phyloP scores from a whole-genome alignment of 305 asterid genomes.

The Caryopteris hybrid region DNA sequence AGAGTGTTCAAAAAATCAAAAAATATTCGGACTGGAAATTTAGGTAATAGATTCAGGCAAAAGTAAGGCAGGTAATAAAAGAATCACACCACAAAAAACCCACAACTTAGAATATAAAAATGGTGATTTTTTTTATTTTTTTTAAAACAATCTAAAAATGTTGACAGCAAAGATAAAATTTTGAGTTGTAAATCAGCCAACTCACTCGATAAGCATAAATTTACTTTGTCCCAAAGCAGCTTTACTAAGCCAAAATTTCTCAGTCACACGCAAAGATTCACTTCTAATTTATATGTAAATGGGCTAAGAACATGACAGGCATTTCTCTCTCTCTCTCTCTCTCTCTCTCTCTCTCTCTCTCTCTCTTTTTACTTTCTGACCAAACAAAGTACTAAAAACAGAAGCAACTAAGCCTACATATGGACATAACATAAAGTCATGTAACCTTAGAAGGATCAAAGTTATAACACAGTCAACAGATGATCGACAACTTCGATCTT shows the following conservation, averaged over 20 bases:
- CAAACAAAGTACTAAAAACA: slow-evolving; percentile 8
- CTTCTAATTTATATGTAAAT: not conserved
- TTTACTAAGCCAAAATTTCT: slow-evolving; percentile 19
- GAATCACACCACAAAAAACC: slow-evolving; percentile 17
- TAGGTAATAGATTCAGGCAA: slow-evolving; percentile 18
- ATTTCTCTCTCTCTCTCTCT: slow-evolving; percentile 17
- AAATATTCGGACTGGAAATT: not conserved
- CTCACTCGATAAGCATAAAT: slow-evolving; percentile 28
- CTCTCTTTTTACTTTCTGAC: not conserved
- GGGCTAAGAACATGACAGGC: slow-evolving; percentile 30
- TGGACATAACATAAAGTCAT: not conserved
- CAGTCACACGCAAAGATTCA: slow-evolving; percentile 29
- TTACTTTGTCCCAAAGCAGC: slow-evolving; percentile 38
- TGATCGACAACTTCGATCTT: slow-evolving; percentile 13
- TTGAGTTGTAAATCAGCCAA: slow-evolving; percentile 16
- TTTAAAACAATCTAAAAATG: no score
- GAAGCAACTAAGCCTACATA: slow-evolving; percentile 1
- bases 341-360: no score
- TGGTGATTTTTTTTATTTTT: no score
- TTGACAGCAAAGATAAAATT: not conserved
- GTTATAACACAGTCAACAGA: not conserved
- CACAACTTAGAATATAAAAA: not conserved
- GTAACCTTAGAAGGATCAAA: not conserved
- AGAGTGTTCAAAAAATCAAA: slow-evolving; percentile 1
- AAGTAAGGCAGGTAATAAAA: slow-evolving; percentile 23